Conservation (phyloP, 495 filamentous ascomycete species). For the Penicillium salamii region DNA sequence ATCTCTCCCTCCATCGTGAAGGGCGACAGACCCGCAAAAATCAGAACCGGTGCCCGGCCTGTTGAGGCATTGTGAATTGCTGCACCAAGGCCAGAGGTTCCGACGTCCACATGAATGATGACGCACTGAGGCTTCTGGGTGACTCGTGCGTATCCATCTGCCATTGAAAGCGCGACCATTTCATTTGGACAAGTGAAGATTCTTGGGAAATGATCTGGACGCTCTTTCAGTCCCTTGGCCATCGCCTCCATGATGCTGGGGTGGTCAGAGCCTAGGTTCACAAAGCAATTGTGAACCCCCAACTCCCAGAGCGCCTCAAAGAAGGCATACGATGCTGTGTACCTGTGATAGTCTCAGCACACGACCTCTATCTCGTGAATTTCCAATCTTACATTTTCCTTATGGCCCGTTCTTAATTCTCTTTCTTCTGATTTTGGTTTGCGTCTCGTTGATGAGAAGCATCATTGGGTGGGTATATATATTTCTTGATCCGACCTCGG, state of each 20-base stretch:
- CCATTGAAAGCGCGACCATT: constrained; percentile 98
- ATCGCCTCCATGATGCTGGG: constrained; percentile 92
- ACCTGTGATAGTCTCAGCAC: constrained; percentile 17
- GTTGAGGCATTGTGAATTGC: constrained; percentile 89
- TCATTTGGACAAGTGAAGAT: constrained; percentile 95
- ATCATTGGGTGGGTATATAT: no score
- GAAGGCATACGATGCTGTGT: constrained; percentile 82
- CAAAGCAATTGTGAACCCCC: constrained; percentile 84
- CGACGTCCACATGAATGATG: constrained; percentile 94
- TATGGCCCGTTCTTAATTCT: no score
- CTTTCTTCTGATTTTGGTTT: no score
- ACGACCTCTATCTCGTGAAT: no score
- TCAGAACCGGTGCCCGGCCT: constrained; percentile 80
- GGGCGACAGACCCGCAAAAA: constrained; percentile 88
- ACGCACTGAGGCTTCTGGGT: constrained; percentile 86
- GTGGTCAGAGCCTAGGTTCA: constrained; percentile 94
- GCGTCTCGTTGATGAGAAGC: no score
- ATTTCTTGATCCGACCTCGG: no score
- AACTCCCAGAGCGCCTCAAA: constrained; percentile 89
- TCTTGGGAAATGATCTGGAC: constrained; percentile 66
- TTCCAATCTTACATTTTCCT: no score
- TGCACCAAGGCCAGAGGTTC: constrained; percentile 86
- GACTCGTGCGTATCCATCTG: constrained; percentile 90
- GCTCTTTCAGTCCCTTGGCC: constrained; percentile 75
- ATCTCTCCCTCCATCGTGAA: constrained; percentile 91